Evolutionary conservation across 345 rosid genomes (phyloP).

Genomic region (Eucalyptus pauciflora): DNA sequence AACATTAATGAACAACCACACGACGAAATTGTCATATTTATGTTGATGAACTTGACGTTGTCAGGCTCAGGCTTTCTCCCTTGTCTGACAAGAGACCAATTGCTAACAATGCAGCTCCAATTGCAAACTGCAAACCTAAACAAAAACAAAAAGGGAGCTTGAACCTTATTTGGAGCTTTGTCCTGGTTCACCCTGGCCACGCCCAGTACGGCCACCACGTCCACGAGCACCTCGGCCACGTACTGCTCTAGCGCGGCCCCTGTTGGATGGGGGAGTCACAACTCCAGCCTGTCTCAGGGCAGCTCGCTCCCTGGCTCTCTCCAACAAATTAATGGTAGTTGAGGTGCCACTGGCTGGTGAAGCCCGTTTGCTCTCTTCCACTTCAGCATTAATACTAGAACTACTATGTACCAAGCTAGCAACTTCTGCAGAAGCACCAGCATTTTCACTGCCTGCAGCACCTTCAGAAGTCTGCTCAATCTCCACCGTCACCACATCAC

Average conservation of each 20-base stretch:
- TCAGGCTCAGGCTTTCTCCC: background rate
- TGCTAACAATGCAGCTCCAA: background rate
- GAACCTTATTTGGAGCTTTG: background rate
- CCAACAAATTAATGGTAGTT: constrained; percentile 31
- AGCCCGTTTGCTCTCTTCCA: constrained; percentile 39
- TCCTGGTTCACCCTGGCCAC: constrained; percentile 3
- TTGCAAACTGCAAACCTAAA: background rate
- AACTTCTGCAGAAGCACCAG: background rate
- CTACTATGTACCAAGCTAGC: constrained; percentile 8
- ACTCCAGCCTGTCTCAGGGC: constrained; percentile 41
- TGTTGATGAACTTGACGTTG: background rate
- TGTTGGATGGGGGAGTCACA: constrained; percentile 8
- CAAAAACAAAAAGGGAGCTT: background rate
- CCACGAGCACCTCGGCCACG: background rate
- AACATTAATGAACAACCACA: background rate
- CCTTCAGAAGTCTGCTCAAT: constrained; percentile 6
- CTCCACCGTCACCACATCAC: constrained; percentile 24
- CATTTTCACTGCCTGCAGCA: constrained; percentile 2
- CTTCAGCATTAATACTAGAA: constrained; percentile 15
- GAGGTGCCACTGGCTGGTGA: constrained; percentile 30
- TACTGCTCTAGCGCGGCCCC: constrained; percentile 21
- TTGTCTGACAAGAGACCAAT: background rate
- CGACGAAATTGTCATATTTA: background rate
- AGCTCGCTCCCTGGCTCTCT: constrained; percentile 49
- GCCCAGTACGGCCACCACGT: constrained; percentile 3